Evolutionary conservation across 2,329 filamentous ascomycete species (phyloP), one percentile per base, ranked within the genome.

Genomic region (Pseudogymnoascus sp.): DNA sequence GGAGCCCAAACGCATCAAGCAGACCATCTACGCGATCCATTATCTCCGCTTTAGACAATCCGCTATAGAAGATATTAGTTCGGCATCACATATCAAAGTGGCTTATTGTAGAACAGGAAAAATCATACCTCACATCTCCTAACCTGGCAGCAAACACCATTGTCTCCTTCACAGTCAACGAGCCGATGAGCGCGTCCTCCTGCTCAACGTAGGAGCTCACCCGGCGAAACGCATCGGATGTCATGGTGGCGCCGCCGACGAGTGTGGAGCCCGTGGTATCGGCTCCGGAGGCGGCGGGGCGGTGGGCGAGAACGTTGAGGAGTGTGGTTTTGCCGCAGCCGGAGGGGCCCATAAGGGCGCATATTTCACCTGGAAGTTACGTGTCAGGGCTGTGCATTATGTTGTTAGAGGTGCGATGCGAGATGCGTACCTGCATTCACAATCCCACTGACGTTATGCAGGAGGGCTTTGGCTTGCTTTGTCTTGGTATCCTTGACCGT

Each of bases 131-230:
- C 3, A 8, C 44, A 11, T 2, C n/a, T 31, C 44, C 44, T 3
- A 95, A 81, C 29, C 87, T 82, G 0, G 90, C 88, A 0, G 89
- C 87, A 72, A 95, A 95, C 64, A 85, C 76, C 63, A 96, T 75
- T 0, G 90, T 95, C 76, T 95, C 91, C 29, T 82, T 79, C 7
- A 93, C 89, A 0, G 90, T 95, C 65, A 95, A 77, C 0, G 87
- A 87, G 4, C 90, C 91, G 59, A 93, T 88, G 10, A 95, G 79
- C 0, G 89, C 87, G 76, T 96, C 91, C 66, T 95, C 90, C 72
- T 96, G 91, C 76, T 96, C 91, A 21, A 95, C 91, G 70, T 92
- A 95, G 54, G 84, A 84, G 61, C 83, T 87, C 58, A 93, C 78
- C 57, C 82, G 78, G 15, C 84, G 83, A 66, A 93, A 87, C 0